Base-by-base conservation (phyloP, 805 yeast species). In the Metschnikowia cerradonensis region DNA sequence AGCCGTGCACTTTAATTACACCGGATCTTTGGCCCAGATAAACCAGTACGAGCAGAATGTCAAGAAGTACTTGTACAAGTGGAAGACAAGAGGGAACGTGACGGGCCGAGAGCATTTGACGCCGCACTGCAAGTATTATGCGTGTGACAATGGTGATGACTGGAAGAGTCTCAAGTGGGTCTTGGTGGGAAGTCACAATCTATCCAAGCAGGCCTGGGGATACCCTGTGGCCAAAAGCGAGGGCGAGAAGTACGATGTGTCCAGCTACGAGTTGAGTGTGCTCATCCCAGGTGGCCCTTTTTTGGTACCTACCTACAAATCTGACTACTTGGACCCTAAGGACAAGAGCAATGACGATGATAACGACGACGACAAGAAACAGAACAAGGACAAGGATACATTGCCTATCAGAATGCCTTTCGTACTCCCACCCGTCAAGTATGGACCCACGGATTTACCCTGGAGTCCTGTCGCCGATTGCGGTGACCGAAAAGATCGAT, bases 191-290 rank as follows among this genome's bases (percentile, higher is more conserved):
- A 84, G 90, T 44, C 86, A 89, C 32, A 89, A 89, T 60, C 60
- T 88, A 38, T 84, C 91, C 32, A 80, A 80, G 49, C 86, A 81
- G 52, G 96, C 96, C 1, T 89, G 96, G 96, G 96, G 96, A 0
- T 67, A 62, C 4, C 68, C 61, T 42, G 39, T 49, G 33, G 52
- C 60, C 49, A 55, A 52, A 11, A 37, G 47, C n/a, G 32, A 43
- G 23, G 45, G 68, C 3, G 33, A 37, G 3, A 51, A 52, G 17
- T 71, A 63, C 51, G 61, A 62, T 7, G 63, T 73, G 1, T 52
- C 70, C 3, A 73, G 77, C 54, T 73, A 67, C 52, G 78, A 73
- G 52, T 55, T 73, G 31, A 68, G 76, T 6, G 72, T 73, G 13
- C 56, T 72, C 23, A 47, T 65, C 19, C 61, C 61, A 2, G 52